Base-by-base conservation (phyloP, 805 yeast species). In the Ogataea degrootiae region DNA sequence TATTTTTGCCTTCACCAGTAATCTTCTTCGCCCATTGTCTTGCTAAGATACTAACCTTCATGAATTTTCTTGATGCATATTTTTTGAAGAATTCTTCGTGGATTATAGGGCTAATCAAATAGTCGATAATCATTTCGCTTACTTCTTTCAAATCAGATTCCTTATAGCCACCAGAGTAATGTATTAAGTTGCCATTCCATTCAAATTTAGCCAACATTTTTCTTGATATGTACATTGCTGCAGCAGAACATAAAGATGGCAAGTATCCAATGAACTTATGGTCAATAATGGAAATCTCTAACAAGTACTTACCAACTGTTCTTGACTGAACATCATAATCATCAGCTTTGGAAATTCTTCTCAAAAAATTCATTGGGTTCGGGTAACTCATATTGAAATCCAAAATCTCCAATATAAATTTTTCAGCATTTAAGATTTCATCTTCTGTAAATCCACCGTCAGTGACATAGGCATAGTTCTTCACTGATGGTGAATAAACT, bases 11-110 rank as follows among this genome's bases (percentile, higher is more conserved):
- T 50, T 77, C 82, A 39, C 71, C 60, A 39, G 69, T 68, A 45
- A 76, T 69, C 58, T 80, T 77, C 62, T 83, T 80, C 22, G 91
- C 94, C 94, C 94, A 86, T 63, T 85, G 86, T 63, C 92, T 77
- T 52, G 94, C 84, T 48, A 85, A 73, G 17, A 85, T 78, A 48
- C 89, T 82, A 26, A 90, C 94, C 67, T 88, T 87, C 85, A 94
- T 80, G 63, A 84, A 90, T 65, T 87, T 85, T 63, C 89, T 82
- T 33, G 94, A 80, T 42, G 96, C 92, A 64, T 94, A 94, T 69
- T 94, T 94, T 63, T 86, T 87, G 73, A 89, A 90, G 61, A 92
- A 89, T 65, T 89, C 96, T 61, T 88, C 96, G 68, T 91, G 96
- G 49, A 81, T 83, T 44, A 90, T 87, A 11, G 96, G 96, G 41